Percentiles rank a stretch among this genome's conserved stretches.
Evolutionary conservation across 1,139 yeast species (phyloP).

Genomic region (Yueomyces sp.): DNA sequence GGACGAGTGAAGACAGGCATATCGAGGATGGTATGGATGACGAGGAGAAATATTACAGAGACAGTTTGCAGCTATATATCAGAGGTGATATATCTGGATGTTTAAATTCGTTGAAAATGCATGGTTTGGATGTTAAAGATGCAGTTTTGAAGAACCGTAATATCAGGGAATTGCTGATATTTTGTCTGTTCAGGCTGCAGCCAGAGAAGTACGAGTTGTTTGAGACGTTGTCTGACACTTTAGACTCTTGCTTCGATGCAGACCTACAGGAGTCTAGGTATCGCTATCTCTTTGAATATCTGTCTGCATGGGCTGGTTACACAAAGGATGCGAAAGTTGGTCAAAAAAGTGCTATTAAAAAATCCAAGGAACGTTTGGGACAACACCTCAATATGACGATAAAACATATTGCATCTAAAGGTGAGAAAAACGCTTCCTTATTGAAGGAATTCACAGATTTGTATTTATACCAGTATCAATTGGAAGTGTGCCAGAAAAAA

Average conservation of each 20-base stretch:
- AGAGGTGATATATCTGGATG: slow-evolving; percentile 12
- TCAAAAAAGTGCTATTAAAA: no score
- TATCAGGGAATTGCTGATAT: not conserved
- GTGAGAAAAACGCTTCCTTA: no score
- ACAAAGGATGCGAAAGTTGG: no score
- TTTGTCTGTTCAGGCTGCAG: not conserved
- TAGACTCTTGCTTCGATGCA: no score
- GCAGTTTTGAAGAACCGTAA: not conserved
- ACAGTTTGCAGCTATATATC: slow-evolving; percentile 12
- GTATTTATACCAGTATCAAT: no score
- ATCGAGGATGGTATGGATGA: not conserved
- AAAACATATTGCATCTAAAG: no score
- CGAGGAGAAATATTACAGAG: slow-evolving; percentile 1
- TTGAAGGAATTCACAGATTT: no score
- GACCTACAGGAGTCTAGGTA: not conserved
- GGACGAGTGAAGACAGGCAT: not conserved
- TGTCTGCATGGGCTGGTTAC: no score
- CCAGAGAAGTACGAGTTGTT: not conserved
- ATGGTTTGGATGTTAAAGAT: slow-evolving; percentile 6
- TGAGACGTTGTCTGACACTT: not conserved
- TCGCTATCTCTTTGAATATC: not conserved
- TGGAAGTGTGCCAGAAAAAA: no score
- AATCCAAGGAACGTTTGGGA: not conserved
- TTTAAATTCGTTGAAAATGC: slow-evolving; percentile 11
- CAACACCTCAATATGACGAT: no score